Conservation (phyloP, 2,329 filamentous ascomycete species). For the Juglanconis sp. region DNA sequence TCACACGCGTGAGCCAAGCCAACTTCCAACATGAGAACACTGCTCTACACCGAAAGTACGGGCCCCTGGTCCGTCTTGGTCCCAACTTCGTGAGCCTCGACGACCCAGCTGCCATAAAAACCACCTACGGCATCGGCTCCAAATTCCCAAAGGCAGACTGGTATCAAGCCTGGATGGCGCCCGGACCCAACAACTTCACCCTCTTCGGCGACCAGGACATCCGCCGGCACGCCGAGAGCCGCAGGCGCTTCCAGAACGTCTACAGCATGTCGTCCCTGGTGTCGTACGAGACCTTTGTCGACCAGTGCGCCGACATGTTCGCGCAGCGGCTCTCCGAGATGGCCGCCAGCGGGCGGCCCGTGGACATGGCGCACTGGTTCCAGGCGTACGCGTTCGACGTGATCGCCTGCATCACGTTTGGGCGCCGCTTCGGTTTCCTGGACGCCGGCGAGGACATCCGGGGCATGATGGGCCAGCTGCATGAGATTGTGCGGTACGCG, state of each 20-base stretch:
- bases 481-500: conserved; percentile 5
- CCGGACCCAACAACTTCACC: conserved; percentile 21
- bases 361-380: conserved; percentile 42
- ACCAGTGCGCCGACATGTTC: conserved; percentile 43
- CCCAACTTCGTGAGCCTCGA: conserved; percentile 40
- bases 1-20: conserved; percentile 33
- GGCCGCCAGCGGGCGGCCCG: conserved; percentile 22
- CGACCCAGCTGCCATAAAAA: conserved; percentile 33
- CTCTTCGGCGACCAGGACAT: conserved; percentile 34
- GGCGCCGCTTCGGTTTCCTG: conserved; percentile 40
- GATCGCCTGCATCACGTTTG: conserved; percentile 47
- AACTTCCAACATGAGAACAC: conserved; percentile 39
- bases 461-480: conserved; percentile 29
- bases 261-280: conserved; percentile 48
- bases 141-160: conserved; percentile 36
- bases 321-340: conserved; percentile 34
- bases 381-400: conserved; percentile 50
- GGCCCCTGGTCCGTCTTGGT: conserved; percentile 37
- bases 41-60: conserved; percentile 36
- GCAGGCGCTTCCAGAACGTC: conserved; percentile 39
- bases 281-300: conserved; percentile 46
- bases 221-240: conserved; percentile 32
- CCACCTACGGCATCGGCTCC: conserved; percentile 38
- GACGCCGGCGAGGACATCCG: conserved; percentile 43
- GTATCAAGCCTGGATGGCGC: conserved; percentile 25